Evolutionary conservation across 495 filamentous ascomycete genomes (phyloP), one percentile per base, ranked within the genome.

Genomic region (Neurospora sp.): DNA sequence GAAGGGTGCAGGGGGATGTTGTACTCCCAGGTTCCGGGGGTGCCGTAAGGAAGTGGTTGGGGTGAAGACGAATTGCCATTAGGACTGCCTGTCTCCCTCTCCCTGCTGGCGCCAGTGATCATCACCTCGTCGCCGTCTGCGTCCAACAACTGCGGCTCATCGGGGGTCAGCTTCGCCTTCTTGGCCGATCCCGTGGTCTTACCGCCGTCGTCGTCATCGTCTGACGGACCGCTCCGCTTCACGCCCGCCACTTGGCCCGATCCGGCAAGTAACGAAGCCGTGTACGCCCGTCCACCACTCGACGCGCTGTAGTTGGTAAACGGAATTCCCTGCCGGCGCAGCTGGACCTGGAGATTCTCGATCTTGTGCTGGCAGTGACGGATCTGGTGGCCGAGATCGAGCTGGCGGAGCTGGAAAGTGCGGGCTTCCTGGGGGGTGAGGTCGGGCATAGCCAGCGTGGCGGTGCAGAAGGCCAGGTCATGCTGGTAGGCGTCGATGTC

Each of bases 321-420:
- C 2, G 54, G 54, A 35, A 66, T 66, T 8, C 54, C 54, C 54
- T 66, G 54, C 1, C 54, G 54, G 44, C 77, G 78, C 42, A 71
- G 38, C 40, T 80, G 72, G 11, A 72, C 74, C 37, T 79, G 75
- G 2, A 85, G 74, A 10, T 44, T 72, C 71, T 85, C 79, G 44
- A 85, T 82, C 5, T 80, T 77, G 70, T 85, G 82, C 54, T 76
- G 76, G 74, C 81, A 82, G 66, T 81, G 77, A 2, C 84, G 82
- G 39, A 85, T 82, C 72, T 84, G 83, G 72, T 85, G 83, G 27
- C 76, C 74, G 23, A 83, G 79, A 40, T 85, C 84, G 6, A 85
- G 73, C 6, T 76, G 74, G 10, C 84, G 83, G 20, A 85, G 76
- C 73, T 83, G 81, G 6, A 83, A 70, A 0, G 80, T 84, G 39